Evolutionary conservation across 352 stramenopile species (phyloP).

Genomic region (Globisporangium emineosum): DNA sequence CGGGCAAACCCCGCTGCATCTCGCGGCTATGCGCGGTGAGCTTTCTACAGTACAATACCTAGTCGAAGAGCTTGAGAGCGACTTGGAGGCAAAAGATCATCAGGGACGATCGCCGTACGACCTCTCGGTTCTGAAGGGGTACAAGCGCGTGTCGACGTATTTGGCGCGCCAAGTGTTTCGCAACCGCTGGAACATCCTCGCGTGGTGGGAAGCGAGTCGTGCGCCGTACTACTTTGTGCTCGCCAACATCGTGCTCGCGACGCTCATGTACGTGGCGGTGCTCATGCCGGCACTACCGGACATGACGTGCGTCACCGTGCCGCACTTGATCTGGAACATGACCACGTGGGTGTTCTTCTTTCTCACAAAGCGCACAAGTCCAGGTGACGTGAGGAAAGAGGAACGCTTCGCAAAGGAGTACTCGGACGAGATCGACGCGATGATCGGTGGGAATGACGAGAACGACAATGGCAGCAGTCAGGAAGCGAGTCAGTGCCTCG

Average conservation of each 20-base stretch:
- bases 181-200: conserved; percentile 58
- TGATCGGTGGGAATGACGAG: conserved; percentile 26
- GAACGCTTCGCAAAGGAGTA: conserved; percentile 45
- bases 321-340: conserved; percentile 57
- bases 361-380: conserved; percentile 48
- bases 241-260: conserved; percentile 37
- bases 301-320: conserved; percentile 48
- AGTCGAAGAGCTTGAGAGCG: conserved; percentile 71
- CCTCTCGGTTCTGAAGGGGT: conserved; percentile 60
- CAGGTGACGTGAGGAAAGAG: conserved; percentile 45
- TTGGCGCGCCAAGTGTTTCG: conserved; percentile 38
- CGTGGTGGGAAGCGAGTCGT: conserved; percentile 57
- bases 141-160: conserved; percentile 51
- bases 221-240: conserved; percentile 71
- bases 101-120: conserved; percentile 58
- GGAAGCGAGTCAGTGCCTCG: conserved; percentile 36
- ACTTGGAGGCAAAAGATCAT: conserved; percentile 42
- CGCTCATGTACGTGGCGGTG: conserved; percentile 46
- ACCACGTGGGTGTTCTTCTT: conserved; percentile 70
- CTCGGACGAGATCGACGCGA: conserved; percentile 48
- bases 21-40: conserved; percentile 75
- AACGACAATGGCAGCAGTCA: conserved; percentile 14
- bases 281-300: conserved; percentile 60
- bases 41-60: conserved; percentile 73
- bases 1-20: conserved; percentile 80